Evolutionary conservation across 192 early-diverging fungal genomes (phyloP), one percentile per base, ranked within the genome.

Genomic region (Rhizoclosmatium globosum): DNA sequence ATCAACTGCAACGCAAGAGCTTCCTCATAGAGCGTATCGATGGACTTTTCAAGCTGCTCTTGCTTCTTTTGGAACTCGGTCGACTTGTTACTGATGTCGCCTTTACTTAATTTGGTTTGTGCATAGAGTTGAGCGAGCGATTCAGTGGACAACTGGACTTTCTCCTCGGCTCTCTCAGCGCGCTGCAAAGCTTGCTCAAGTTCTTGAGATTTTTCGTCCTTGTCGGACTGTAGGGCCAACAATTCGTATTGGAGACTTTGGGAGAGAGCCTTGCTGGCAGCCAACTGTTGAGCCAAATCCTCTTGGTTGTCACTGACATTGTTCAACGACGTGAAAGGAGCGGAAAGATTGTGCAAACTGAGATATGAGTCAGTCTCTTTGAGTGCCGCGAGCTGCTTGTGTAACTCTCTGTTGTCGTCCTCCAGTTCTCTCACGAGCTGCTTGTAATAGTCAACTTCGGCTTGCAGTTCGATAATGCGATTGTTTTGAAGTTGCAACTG

Each of bases 181-280:
- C 60, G 74, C 41, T 76, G 23, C 9, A 76, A 13, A 13, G 60
- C 64, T 31, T 46, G 64, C 39, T 76, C 45, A 21, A 76, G 74
- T 56, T 76, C 38, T 39, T 38, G 21, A 7, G 17, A 38, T 39
- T 66, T 64, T 47, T 66, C 62, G 41, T 47, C 74, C 17, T 53
- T 76, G 19, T 47, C 43, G 19, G 61, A 39, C 23, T 76, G 74
- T 1, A 76, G 46, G 31, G 61, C 74, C 17, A 76, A 46, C 17
- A 76, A 64, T 41, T 59, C 4, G 60, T 76, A 76, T 76, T 76
- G 74, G 23, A 76, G 47, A 2, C 11, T 56, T 38, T 67, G 74
- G 17, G 64, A 45, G 38, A 41, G 11, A 19, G n/a, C 9, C 38
- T 76, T 11, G 46, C 59, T 62, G 4, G 3, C 64, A 6, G 31